Evolutionary conservation across 1,284 basidiomycete genomes (phyloP).

Genomic region (Rhodotorula glutinis): DNA sequence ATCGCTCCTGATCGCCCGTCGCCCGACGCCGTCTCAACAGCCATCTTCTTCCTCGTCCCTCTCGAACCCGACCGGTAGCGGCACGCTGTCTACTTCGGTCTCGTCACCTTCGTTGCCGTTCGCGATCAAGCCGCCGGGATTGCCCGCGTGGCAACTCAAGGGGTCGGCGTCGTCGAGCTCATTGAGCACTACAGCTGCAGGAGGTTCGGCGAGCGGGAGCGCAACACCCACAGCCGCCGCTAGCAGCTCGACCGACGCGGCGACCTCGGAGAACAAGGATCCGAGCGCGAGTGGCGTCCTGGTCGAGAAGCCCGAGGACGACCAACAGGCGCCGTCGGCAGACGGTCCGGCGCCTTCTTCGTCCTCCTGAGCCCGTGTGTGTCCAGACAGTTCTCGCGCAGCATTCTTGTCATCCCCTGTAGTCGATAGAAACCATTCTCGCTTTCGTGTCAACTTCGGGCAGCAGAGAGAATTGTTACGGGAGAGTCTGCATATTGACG

Average conservation of each 20-base stretch:
- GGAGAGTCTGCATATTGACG: too few relatives aligned
- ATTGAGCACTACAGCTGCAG: slow-evolving; percentile 1
- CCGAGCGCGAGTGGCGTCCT: slow-evolving; percentile 34
- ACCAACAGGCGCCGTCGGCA: neutral
- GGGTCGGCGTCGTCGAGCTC: neutral
- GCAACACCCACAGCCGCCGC: neutral
- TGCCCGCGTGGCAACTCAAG: slow-evolving; percentile 79
- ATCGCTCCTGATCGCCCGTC: slow-evolving; percentile 60
- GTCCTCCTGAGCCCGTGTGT: too few relatives aligned
- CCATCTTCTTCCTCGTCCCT: neutral
- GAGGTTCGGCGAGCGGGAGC: neutral
- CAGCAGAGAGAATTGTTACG: neutral
- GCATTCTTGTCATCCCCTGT: too few relatives aligned
- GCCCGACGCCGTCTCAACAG: slow-evolving; percentile 50
- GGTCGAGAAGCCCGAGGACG: slow-evolving; percentile 34
- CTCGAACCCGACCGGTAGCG: neutral
- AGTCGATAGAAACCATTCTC: too few relatives aligned
- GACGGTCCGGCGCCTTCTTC: neutral
- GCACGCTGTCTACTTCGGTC: neutral
- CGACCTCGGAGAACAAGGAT: slow-evolving; percentile 8
- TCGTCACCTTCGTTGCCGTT: slow-evolving; percentile 5
- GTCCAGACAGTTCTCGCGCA: too few relatives aligned
- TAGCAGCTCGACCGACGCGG: neutral
- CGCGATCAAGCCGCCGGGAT: slow-evolving; percentile 61
- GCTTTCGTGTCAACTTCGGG: too few relatives aligned